These are phyloP conservation scores for Penicillium sp. DNA, from an alignment of 2,329 filamentous ascomycete species.

Conservation along the genomic window DNA sequence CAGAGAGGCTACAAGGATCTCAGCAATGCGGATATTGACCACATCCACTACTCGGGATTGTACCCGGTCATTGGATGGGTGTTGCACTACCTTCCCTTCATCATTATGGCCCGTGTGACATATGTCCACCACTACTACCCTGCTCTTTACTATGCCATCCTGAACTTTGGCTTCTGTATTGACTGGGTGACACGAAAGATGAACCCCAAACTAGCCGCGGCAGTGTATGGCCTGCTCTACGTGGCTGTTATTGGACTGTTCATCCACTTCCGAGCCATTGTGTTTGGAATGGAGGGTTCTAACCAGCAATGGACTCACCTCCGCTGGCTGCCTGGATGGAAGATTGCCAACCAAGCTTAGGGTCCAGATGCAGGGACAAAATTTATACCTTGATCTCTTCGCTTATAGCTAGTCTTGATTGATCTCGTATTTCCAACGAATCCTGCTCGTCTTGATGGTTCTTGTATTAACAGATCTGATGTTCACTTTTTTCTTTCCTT, in stretches of 20 bases:
- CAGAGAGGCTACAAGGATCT: conserved; percentile 91
- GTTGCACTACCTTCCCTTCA: conserved; percentile 92
- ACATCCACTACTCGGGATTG: conserved; percentile 89
- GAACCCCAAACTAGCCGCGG: conserved; percentile 64
- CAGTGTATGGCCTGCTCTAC: conserved; percentile 75
- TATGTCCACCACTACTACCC: conserved; percentile 99
- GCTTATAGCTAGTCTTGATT: not conserved
- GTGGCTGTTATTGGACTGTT: conserved; percentile 76
- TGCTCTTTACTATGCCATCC: conserved; percentile 94
- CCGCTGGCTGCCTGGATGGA: conserved; percentile 91
- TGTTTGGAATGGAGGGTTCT: conserved; percentile 89
- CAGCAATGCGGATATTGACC: conserved; percentile 77
- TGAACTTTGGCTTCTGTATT: conserved; percentile 81
- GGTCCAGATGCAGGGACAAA: not conserved
- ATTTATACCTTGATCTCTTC: not conserved
- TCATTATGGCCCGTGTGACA: conserved; percentile 97
- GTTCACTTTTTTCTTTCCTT: not conserved
- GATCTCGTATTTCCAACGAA: not conserved
- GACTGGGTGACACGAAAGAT: conserved; percentile 79
- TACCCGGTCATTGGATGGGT: conserved; percentile 95
- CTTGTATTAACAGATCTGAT: conserved; percentile 3
- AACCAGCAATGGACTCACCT: conserved; percentile 85
- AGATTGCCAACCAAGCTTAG: conserved; percentile 64
- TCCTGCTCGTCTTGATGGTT: not conserved
- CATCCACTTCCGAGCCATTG: conserved; percentile 87